These are phyloP conservation scores for Aurinia saxatilis DNA, from an alignment of 345 rosid genomes.

Conservation along the genomic window DNA sequence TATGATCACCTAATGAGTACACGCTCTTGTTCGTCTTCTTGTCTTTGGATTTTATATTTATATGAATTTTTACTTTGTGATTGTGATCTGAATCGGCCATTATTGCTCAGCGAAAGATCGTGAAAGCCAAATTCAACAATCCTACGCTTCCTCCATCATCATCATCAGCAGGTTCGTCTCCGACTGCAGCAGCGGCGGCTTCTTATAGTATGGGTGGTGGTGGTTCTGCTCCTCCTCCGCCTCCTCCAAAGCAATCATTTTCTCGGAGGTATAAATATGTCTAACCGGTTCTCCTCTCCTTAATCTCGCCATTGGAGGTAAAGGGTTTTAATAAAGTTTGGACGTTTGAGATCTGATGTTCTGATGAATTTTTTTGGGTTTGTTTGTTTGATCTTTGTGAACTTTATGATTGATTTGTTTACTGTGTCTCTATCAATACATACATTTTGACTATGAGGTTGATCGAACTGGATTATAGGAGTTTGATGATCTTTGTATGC, in stretches of 20 bases:
- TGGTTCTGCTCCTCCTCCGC: slow-evolving; percentile 50
- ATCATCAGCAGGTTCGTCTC: slow-evolving; percentile 27
- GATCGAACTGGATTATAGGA: not conserved
- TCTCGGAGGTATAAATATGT: slow-evolving; percentile 74
- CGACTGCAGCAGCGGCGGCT: slow-evolving; percentile 46
- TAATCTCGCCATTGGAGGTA: slow-evolving; percentile 80
- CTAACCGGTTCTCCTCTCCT: slow-evolving; percentile 72
- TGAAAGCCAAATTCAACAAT: slow-evolving; percentile 34
- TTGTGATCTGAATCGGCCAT: slow-evolving; percentile 19
- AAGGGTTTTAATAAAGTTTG: not conserved
- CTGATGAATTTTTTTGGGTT: not conserved
- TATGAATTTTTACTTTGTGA: too few relatives aligned
- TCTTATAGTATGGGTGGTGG: slow-evolving; percentile 56
- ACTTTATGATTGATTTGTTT: not conserved
- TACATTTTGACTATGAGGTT: not conserved
- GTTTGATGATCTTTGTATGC: not conserved
- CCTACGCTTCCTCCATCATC: slow-evolving; percentile 25
- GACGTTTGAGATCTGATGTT: not conserved
- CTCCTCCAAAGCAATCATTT: slow-evolving; percentile 68
- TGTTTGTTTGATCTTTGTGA: not conserved
- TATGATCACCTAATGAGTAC: too few relatives aligned
- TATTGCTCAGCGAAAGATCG: slow-evolving; percentile 53
- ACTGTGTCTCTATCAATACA: not conserved
- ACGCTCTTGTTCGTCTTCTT: too few relatives aligned
- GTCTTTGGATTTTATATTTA: too few relatives aligned